phyloP scores from a whole-genome alignment of 2,329 filamentous ascomycete species.

The Grosmannia clavigera region DNA sequence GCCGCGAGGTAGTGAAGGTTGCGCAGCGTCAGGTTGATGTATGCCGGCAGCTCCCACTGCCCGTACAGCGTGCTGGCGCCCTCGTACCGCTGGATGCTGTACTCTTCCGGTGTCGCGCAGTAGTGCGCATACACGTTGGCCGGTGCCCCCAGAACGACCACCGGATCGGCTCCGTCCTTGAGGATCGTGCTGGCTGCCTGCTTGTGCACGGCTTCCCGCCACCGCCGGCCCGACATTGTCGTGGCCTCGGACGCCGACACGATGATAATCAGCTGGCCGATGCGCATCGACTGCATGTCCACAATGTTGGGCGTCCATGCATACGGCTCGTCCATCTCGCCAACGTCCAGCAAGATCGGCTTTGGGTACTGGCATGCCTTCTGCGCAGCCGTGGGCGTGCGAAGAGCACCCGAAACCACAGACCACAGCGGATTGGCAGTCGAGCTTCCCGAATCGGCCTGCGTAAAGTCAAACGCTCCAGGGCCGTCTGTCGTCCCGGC shows the following conservation, averaged over 20 bases:
- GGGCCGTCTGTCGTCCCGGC: slow-evolving; percentile 88
- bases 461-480: slow-evolving; percentile 84
- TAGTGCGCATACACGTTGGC: slow-evolving; percentile 87
- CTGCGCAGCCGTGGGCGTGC: slow-evolving; percentile 56
- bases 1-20: slow-evolving; percentile 54
- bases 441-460: slow-evolving; percentile 60
- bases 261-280: slow-evolving; percentile 74
- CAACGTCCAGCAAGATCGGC: slow-evolving; percentile 75
- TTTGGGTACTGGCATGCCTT: slow-evolving; percentile 67
- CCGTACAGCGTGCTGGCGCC: slow-evolving; percentile 89
- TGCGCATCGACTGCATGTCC: slow-evolving; percentile 70
- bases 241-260: slow-evolving; percentile 80
- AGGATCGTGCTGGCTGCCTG: slow-evolving; percentile 31
- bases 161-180: slow-evolving; percentile 33
- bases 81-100: slow-evolving; percentile 60
- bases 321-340: slow-evolving; percentile 63
- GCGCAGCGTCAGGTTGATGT: slow-evolving; percentile 72
- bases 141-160: slow-evolving; percentile 79
- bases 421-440: slow-evolving; percentile 66
- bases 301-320: slow-evolving; percentile 81
- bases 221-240: slow-evolving; percentile 82
- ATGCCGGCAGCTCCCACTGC: slow-evolving; percentile 68
- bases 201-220: slow-evolving; percentile 56
- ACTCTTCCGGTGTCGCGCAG: slow-evolving; percentile 69
- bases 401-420: slow-evolving; percentile 57